Base-by-base conservation (phyloP, 2,329 filamentous ascomycete species). In the Chaetothyriales sp. region DNA sequence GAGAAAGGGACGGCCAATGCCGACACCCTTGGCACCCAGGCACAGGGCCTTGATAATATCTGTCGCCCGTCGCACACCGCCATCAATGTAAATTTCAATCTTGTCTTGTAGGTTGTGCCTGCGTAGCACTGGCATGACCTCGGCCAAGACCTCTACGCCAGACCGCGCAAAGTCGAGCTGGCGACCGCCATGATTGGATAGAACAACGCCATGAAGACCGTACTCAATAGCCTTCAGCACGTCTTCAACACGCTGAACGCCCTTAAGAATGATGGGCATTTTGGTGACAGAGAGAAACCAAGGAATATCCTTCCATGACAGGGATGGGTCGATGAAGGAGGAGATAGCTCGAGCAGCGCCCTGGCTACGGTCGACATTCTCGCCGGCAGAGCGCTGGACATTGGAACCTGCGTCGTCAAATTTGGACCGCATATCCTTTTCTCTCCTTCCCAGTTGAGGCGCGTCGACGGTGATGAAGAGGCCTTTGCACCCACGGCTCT, bases 381-480 rank as follows among this genome's bases (percentile, higher is more conserved):
- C 75, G 48, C 84, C 86, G 45, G 69, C 70, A 10, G 72, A 73
- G 51, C 68, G 69, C 68, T 96, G 92, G 12, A 96, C 86, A 62
- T 81, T 84, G 25, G 83, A 84, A 7, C 89, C 90, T 12, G 78
- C 77, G 60, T 95, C 90, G 39, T 79, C 79, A 65, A 93, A 94
- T 68, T 96, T 96, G 58, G 78, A 79, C 42, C 92, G 85, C 92
- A 96, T 96, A 66, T 96, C 92, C 73, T 96, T 98, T 68, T 98
- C 92, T 59, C 92, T 78, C 42, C 92, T 81, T 43, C 92, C 92
- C 19, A 98, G 81, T 68, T 96, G 90, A 5, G 92, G 92, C 49
- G 92, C 92, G 66, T 98, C 92, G 50, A 98, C 92, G 2, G 92
- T 98, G 71, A 98, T 95, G 74, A 98, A 98, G 18, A 98, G 80